Conservation (phyloP, 2,329 filamentous ascomycete genomes). For the Trichoderma brevicompactum region DNA sequence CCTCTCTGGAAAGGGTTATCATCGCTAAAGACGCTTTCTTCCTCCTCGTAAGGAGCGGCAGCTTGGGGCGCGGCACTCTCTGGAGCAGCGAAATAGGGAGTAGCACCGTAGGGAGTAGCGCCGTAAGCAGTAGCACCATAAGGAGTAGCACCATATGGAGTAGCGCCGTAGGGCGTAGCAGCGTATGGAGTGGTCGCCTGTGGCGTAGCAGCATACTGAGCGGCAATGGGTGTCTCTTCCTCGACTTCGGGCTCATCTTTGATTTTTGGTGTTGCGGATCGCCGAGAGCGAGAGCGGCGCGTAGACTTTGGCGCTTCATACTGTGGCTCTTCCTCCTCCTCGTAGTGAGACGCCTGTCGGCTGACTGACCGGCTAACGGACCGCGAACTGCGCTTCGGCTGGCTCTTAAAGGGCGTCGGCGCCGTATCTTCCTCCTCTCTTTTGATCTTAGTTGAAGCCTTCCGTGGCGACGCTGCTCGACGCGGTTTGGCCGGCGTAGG, state of each 20-base stretch:
- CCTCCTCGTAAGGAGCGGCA: conserved; percentile 44
- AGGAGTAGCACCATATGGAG: background rate
- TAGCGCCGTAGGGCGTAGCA: background rate
- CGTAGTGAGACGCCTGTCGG: conserved; percentile 57
- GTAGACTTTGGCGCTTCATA: conserved; percentile 47
- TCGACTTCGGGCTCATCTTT: conserved; percentile 57
- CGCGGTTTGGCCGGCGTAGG: conserved; percentile 52
- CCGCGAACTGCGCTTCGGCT: conserved; percentile 60
- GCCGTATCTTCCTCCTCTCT: conserved; percentile 53
- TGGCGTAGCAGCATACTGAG: conserved; percentile 2
- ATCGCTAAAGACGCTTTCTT: conserved; percentile 73
- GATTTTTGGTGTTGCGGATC: conserved; percentile 56
- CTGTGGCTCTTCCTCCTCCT: conserved; percentile 48
- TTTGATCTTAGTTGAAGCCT: conserved; percentile 58
- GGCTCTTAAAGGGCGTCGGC: conserved; percentile 47
- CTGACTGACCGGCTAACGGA: conserved; percentile 60
- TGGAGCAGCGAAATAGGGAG: conserved; percentile 8
- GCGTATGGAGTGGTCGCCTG: background rate
- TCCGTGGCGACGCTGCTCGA: conserved; percentile 60
- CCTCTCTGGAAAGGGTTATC: conserved; percentile 95
- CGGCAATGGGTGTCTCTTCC: conserved; percentile 28
- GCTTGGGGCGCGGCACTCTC: background rate
- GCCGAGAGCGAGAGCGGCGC: conserved; percentile 57
- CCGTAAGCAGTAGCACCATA: background rate
- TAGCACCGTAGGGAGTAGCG: background rate